Conservation (phyloP, 2,329 filamentous ascomycete species). For the Westerdykella aurantiaca region DNA sequence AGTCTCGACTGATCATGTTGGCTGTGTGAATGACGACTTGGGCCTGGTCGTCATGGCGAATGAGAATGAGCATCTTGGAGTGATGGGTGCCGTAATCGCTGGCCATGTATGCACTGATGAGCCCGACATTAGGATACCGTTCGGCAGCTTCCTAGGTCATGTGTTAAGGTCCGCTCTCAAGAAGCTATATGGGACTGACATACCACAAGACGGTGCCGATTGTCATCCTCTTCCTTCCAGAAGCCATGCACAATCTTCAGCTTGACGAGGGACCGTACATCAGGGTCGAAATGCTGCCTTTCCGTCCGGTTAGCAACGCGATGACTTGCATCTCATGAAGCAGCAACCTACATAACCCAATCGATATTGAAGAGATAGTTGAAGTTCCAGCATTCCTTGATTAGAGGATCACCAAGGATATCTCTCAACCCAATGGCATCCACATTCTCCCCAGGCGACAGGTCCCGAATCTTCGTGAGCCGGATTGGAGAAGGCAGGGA, state of each 20-base stretch:
- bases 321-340: not conserved
- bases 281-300: constrained; percentile 50
- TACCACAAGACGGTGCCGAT: constrained; percentile 54
- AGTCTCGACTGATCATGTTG: constrained; percentile 85
- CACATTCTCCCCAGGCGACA: constrained; percentile 55
- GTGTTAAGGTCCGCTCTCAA: not conserved
- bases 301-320: constrained; percentile 2
- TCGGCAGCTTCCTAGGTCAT: constrained; percentile 53
- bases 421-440: constrained; percentile 62
- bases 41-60: constrained; percentile 69
- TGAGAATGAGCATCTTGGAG: constrained; percentile 79
- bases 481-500: constrained; percentile 59
- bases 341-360: constrained; percentile 49
- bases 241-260: constrained; percentile 59
- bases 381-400: constrained; percentile 66
- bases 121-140: constrained; percentile 60
- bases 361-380: constrained; percentile 62
- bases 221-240: constrained; percentile 62
- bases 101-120: constrained; percentile 71
- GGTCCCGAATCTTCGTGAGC: constrained; percentile 62
- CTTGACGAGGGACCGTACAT: constrained; percentile 48
- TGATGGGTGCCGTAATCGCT: constrained; percentile 83
- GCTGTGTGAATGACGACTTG: constrained; percentile 83
- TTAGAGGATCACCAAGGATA: constrained; percentile 67
- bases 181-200: constrained; percentile 7